phyloP scores from a whole-genome alignment of 164 flowering plant genomes.

The Cinnamomum micranthum region DNA sequence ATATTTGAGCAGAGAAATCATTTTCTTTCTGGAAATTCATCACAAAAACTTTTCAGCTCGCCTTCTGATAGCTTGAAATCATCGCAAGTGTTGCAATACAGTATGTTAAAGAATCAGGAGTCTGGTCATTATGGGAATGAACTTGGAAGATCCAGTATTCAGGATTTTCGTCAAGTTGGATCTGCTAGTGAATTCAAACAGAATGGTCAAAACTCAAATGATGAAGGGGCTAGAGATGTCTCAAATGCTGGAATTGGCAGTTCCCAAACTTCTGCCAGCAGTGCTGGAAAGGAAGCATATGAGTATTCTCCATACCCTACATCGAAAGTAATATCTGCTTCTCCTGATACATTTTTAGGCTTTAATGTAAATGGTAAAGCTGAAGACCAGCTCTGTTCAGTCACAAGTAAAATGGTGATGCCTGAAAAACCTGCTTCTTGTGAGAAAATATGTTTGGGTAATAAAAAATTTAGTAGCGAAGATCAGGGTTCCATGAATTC shows the following conservation, averaged over 20 bases:
- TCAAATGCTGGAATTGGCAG: constrained; percentile 4
- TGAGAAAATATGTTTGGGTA: neutral
- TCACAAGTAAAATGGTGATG: neutral
- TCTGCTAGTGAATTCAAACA: constrained; percentile 14
- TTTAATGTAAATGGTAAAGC: constrained; percentile 1
- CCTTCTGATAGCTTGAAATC: constrained; percentile 11
- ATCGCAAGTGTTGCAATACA: constrained; percentile 7
- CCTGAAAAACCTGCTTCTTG: neutral
- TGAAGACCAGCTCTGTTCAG: constrained; percentile 2
- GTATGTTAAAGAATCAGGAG: neutral
- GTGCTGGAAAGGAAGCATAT: constrained; percentile 15
- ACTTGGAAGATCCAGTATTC: constrained; percentile 3
- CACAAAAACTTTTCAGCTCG: neutral
- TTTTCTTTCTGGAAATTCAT: neutral
- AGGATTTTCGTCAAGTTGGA: constrained; percentile 8
- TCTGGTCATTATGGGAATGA: neutral
- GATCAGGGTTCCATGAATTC: constrained; percentile 6
- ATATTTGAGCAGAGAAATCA: constrained; percentile 1
- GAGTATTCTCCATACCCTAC: constrained; percentile 1
- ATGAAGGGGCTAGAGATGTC: constrained; percentile 5
- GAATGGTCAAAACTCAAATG: constrained; percentile 4
- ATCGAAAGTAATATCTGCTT: constrained; percentile 10
- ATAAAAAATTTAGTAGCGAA: neutral
- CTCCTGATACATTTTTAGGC: constrained; percentile 2
- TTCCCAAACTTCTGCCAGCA: constrained; percentile 6